A percentile compares a stretch with the other conserved stretches of the same genome.
Evolutionary conservation across 2,329 filamentous ascomycete species (phyloP).

Genomic region (Monilinia aucupariae): DNA sequence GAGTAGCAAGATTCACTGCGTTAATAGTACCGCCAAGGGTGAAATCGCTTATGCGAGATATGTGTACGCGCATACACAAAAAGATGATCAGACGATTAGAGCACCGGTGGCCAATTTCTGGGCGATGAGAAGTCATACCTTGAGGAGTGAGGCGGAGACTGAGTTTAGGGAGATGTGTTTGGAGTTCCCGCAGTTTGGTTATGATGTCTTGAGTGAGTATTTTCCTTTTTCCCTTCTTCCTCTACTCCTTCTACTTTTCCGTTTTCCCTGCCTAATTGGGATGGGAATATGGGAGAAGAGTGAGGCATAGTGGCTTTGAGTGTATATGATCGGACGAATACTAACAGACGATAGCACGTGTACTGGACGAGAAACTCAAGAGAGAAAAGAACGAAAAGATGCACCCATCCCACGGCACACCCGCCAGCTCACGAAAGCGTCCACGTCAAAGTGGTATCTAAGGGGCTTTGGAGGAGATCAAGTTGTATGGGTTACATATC

Average conservation of each 20-base stretch:
- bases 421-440: conserved; percentile 51
- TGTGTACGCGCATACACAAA: conserved; percentile 71
- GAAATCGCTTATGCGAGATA: conserved; percentile 90
- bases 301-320: neutral
- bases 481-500: neutral
- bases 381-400: conserved; percentile 53
- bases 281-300: neutral
- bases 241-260: neutral
- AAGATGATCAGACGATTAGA: conserved; percentile 67
- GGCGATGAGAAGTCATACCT: conserved; percentile 72
- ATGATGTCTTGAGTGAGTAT: conserved; percentile 75
- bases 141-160: conserved; percentile 78
- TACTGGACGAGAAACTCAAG: conserved; percentile 62
- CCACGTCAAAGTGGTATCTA: conserved; percentile 37
- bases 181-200: conserved; percentile 86
- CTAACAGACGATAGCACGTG: conserved; percentile 45
- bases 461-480: neutral
- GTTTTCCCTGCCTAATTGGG: neutral
- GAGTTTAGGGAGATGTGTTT: conserved; percentile 82
- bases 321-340: neutral
- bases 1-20: conserved; percentile 85
- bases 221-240: neutral
- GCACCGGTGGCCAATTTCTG: conserved; percentile 86
- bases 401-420: conserved; percentile 39
- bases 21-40: conserved; percentile 79